Percentiles rank a stretch among this genome's conserved stretches.
Conservation (phyloP, 140 eudicot species). For the Cichorium intybus region DNA sequence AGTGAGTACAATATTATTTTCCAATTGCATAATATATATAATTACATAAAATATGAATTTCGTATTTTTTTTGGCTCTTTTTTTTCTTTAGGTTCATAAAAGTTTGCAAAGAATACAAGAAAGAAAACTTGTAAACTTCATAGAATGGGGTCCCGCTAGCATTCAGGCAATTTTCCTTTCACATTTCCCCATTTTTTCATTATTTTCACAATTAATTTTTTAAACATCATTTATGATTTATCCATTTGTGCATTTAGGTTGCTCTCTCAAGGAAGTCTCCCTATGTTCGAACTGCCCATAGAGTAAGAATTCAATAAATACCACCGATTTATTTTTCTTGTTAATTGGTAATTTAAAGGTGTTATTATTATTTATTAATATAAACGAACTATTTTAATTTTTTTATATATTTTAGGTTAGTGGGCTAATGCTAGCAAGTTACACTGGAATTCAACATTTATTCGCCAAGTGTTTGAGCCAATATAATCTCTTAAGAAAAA, state of each 20-base stretch:
- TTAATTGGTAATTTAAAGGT: background rate
- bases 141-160: constrained; percentile 90
- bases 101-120: constrained; percentile 79
- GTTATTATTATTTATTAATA: background rate
- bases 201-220: no score
- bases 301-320: constrained; percentile 40
- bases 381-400: background rate
- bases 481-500: constrained; percentile 76
- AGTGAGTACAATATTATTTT: constrained; percentile 38
- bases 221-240: background rate
- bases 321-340: background rate
- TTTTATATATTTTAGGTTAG: constrained; percentile 52
- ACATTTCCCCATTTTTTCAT: background rate
- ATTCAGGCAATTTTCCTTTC: constrained; percentile 41
- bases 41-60: background rate
- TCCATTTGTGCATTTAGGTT: constrained; percentile 44
- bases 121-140: constrained; percentile 74
- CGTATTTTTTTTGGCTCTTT: background rate
- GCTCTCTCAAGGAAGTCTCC: constrained; percentile 93
- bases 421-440: constrained; percentile 96
- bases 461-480: constrained; percentile 82
- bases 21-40: background rate
- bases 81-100: constrained; percentile 59
- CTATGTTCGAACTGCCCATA: constrained; percentile 76
- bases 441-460: constrained; percentile 95